phyloP scores from a whole-genome alignment of 768 basidiomycete species.

The Rhodotorula kratochvilovae region DNA sequence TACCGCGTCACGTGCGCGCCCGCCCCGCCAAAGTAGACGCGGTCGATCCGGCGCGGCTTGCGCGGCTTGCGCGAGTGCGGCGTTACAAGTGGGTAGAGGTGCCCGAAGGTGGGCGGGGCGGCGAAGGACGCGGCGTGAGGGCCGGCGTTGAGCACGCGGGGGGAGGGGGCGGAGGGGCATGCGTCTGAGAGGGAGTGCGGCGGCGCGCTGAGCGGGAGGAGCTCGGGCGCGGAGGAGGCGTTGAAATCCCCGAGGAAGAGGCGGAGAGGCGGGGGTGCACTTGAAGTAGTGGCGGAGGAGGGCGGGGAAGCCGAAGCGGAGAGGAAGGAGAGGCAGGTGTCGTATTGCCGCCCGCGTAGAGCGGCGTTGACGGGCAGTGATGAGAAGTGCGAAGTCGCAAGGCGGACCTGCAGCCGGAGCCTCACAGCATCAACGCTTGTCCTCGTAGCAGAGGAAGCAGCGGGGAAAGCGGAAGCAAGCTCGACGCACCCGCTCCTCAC shows the following conservation, averaged over 20 bases:
- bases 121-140: slow-evolving; percentile 1
- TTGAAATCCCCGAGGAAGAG: slow-evolving; percentile 30
- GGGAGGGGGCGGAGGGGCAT: background rate
- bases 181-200: background rate
- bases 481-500: background rate
- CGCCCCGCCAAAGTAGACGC: slow-evolving; percentile 1
- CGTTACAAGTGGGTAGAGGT: slow-evolving; percentile 30
- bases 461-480: too few relatives aligned
- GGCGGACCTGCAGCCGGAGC: background rate
- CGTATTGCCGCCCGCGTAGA: slow-evolving; percentile 20
- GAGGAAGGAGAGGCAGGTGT: background rate
- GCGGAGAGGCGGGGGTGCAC: background rate
- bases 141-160: too few relatives aligned
- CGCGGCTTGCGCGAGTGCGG: slow-evolving; percentile 6
- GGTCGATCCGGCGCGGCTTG: slow-evolving; percentile 36
- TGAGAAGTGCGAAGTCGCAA: slow-evolving; percentile 36
- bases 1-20: background rate
- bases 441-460: too few relatives aligned
- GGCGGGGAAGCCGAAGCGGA: background rate
- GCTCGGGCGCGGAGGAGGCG: slow-evolving; percentile 19
- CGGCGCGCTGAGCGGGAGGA: slow-evolving; percentile 11
- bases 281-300: background rate
- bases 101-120: slow-evolving; percentile 32
- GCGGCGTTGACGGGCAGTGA: slow-evolving; percentile 27
- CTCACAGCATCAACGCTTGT: background rate